These are phyloP conservation scores for Volvariella surrecta DNA, from an alignment of 1,284 basidiomycete genomes.

Conservation along the genomic window DNA sequence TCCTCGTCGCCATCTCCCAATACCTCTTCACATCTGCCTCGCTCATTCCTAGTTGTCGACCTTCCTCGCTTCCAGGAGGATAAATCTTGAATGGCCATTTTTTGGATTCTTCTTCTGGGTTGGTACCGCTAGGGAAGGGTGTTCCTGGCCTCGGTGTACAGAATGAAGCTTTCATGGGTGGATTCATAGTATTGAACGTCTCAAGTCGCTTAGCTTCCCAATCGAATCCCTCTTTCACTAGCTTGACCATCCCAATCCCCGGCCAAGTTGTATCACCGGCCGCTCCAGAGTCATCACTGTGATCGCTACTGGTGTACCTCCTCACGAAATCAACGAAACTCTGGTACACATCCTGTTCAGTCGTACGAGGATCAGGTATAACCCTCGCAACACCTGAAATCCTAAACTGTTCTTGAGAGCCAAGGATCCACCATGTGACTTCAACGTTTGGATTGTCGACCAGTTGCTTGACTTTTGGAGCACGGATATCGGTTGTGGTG, in stretches of 20 bases:
- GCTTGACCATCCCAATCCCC: constrained; percentile 23
- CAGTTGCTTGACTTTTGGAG: constrained; percentile 50
- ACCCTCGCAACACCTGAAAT: constrained; percentile 40
- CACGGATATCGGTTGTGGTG: constrained; percentile 51
- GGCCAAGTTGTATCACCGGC: background rate
- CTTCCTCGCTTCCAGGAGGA: constrained; percentile 1
- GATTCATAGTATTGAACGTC: constrained; percentile 44
- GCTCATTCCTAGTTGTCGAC: constrained; percentile 2
- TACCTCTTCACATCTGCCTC: constrained; percentile 29
- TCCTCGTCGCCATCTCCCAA: constrained; percentile 41
- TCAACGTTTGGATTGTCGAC: constrained; percentile 36
- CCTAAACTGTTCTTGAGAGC: constrained; percentile 51
- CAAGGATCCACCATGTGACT: constrained; percentile 51
- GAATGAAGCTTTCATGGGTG: constrained; percentile 57
- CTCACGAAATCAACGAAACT: background rate
- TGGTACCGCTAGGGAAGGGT: constrained; percentile 28
- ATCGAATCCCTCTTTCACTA: constrained; percentile 36
- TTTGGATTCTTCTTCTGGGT: constrained; percentile 37
- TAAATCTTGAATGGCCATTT: constrained; percentile 41
- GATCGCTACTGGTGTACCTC: too few species aligned
- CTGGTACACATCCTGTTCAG: background rate
- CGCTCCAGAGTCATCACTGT: too few species aligned
- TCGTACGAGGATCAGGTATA: constrained; percentile 28
- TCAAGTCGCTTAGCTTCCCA: constrained; percentile 54
- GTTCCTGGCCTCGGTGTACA: constrained; percentile 50